These are phyloP conservation scores for Garcia nutans DNA, from an alignment of 345 rosid genomes.

Conservation along the genomic window DNA sequence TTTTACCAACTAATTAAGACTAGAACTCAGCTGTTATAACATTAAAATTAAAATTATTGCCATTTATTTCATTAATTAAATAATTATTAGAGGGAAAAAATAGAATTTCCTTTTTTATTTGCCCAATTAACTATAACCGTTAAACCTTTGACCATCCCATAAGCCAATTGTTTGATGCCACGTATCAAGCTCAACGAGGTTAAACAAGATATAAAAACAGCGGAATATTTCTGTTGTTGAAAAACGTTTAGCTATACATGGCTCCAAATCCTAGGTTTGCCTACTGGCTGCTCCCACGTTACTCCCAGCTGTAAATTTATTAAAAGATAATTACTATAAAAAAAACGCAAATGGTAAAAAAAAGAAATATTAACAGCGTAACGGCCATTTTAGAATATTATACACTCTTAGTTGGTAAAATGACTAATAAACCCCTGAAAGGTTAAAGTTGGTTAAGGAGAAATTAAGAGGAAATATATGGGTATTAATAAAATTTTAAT, in stretches of 20 bases:
- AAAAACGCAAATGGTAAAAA: too few species aligned
- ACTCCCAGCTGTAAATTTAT: conserved; percentile 25
- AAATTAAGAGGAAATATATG: conserved; percentile 16
- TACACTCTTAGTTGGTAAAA: neutral
- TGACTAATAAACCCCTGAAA: conserved; percentile 22
- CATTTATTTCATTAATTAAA: too few species aligned
- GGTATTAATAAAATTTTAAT: conserved; percentile 4
- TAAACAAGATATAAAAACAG: neutral
- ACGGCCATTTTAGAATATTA: conserved; percentile 14
- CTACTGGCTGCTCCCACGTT: conserved; percentile 29
- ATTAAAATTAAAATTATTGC: too few species aligned
- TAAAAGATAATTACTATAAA: neutral
- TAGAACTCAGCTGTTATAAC: too few species aligned
- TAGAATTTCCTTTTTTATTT: too few species aligned
- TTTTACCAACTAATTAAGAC: too few species aligned
- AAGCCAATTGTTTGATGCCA: neutral
- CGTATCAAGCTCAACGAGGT: neutral
- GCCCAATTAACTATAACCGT: too few species aligned
- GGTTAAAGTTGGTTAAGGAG: neutral
- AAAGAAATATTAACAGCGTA: neutral
- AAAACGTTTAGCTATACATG: neutral
- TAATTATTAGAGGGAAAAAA: too few species aligned
- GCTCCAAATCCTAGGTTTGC: conserved; percentile 34
- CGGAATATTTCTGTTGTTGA: neutral
- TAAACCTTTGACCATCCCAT: too few species aligned